Conservation (phyloP, 1,139 yeast genomes). For the Pneumocystis wakefieldiae region DNA sequence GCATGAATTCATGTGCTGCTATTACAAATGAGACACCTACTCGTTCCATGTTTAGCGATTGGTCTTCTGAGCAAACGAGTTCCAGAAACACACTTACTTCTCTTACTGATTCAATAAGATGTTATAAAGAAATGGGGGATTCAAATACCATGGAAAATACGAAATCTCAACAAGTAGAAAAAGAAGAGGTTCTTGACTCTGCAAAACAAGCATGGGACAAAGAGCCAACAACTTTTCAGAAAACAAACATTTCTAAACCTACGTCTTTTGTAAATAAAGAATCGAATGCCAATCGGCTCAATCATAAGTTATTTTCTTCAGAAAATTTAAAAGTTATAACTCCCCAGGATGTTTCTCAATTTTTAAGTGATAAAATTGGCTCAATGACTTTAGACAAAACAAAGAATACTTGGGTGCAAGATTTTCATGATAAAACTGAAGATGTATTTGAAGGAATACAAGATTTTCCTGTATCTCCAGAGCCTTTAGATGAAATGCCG, state of each 20-base stretch:
- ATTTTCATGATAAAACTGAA: background rate
- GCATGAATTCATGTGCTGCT: conserved; percentile 2
- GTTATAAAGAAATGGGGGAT: background rate
- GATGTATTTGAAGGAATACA: conserved; percentile 1
- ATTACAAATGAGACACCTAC: background rate
- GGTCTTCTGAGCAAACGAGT: background rate
- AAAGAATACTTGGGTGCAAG: background rate
- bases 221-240: background rate
- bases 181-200: background rate
- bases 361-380: background rate
- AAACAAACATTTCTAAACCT: background rate
- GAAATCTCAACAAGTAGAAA: background rate
- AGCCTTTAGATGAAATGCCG: background rate
- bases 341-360: conserved; percentile 1
- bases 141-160: background rate
- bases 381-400: conserved; percentile 1
- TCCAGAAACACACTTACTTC: background rate
- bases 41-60: background rate
- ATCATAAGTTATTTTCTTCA: background rate
- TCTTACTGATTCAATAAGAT: background rate
- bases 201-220: background rate
- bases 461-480: background rate
- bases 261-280: background rate
- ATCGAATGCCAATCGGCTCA: background rate
- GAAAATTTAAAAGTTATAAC: background rate